Conservation (phyloP, 1,139 yeast species). For the Blastobotrys proliferans region DNA sequence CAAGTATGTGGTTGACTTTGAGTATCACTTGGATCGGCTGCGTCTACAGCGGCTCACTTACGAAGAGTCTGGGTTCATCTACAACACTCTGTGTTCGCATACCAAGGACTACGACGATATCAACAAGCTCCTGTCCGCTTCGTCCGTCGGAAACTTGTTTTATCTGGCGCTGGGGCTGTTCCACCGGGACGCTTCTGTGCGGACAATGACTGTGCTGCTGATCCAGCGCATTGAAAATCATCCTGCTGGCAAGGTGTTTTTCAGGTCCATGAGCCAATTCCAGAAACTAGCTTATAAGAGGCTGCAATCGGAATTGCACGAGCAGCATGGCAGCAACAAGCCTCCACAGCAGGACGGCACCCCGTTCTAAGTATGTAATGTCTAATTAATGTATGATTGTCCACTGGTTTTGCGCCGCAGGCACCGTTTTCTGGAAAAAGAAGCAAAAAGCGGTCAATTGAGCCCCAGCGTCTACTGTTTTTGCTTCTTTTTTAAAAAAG, state of each 20-base stretch:
- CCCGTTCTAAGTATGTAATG: slow-evolving; percentile 3
- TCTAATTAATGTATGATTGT: too few relatives aligned
- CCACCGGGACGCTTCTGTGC: slow-evolving; percentile 31
- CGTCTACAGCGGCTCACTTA: slow-evolving; percentile 26
- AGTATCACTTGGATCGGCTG: slow-evolving; percentile 33
- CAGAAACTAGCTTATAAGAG: slow-evolving; percentile 31
- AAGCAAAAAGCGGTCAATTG: too few relatives aligned
- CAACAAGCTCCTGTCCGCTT: slow-evolving; percentile 31
- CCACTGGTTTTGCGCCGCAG: too few relatives aligned
- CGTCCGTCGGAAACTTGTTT: slow-evolving; percentile 28
- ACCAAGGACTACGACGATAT: slow-evolving; percentile 33
- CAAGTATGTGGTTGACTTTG: slow-evolving; percentile 31
- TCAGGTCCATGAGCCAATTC: slow-evolving; percentile 28
- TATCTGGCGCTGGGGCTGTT: slow-evolving; percentile 35
- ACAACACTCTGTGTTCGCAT: slow-evolving; percentile 27
- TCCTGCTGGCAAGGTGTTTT: slow-evolving; percentile 32
- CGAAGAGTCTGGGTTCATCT: slow-evolving; percentile 32
- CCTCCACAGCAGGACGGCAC: slow-evolving; percentile 6
- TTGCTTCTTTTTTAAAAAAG: too few relatives aligned
- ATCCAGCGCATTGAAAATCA: slow-evolving; percentile 33
- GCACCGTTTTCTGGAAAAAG: too few relatives aligned
- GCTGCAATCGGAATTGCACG: slow-evolving; percentile 17
- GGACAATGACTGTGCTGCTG: slow-evolving; percentile 29
- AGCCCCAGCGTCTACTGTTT: too few relatives aligned
- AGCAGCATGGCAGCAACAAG: slow-evolving; percentile 11